phyloP scores from a whole-genome alignment of 257 asterid species.

The Petunia axillaris region DNA sequence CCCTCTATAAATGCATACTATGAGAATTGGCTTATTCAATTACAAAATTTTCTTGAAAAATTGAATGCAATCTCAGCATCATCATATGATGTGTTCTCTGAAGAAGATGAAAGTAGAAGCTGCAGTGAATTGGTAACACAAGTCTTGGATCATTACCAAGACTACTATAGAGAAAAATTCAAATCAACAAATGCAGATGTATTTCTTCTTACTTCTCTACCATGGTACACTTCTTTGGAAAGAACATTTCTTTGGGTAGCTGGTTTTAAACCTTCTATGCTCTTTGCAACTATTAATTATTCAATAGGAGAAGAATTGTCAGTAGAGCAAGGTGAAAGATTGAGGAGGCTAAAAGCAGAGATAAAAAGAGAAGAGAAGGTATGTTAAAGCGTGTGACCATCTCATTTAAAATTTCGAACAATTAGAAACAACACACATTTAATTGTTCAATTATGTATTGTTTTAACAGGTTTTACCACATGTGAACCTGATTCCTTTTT shows the following conservation, averaged over 20 bases:
- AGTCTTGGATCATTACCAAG: slow-evolving; percentile 33
- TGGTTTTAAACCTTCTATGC: slow-evolving; percentile 39
- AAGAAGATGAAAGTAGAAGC: not conserved
- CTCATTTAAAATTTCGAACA: too few species aligned
- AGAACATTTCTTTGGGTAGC: slow-evolving; percentile 29
- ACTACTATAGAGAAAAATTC: slow-evolving; percentile 23
- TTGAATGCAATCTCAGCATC: not conserved
- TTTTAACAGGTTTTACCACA: too few species aligned
- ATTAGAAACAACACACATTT: too few species aligned
- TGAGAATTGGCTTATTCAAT: slow-evolving; percentile 12
- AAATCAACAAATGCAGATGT: slow-evolving; percentile 26
- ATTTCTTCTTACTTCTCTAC: slow-evolving; percentile 30
- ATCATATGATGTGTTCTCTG: not conserved
- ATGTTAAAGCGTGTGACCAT: too few species aligned
- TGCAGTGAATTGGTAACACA: slow-evolving; percentile 16
- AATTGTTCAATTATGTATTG: too few species aligned
- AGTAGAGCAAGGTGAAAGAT: not conserved
- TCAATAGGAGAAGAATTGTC: slow-evolving; percentile 23
- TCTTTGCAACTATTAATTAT: slow-evolving; percentile 18
- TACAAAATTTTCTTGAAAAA: not conserved
- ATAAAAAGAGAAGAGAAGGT: slow-evolving; percentile 27
- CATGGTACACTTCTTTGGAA: slow-evolving; percentile 42
- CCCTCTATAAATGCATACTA: not conserved
- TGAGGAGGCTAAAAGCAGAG: slow-evolving; percentile 20
- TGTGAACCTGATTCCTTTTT: too few species aligned